phyloP scores from a whole-genome alignment of 768 basidiomycete species.

The Tricholomella constricta region DNA sequence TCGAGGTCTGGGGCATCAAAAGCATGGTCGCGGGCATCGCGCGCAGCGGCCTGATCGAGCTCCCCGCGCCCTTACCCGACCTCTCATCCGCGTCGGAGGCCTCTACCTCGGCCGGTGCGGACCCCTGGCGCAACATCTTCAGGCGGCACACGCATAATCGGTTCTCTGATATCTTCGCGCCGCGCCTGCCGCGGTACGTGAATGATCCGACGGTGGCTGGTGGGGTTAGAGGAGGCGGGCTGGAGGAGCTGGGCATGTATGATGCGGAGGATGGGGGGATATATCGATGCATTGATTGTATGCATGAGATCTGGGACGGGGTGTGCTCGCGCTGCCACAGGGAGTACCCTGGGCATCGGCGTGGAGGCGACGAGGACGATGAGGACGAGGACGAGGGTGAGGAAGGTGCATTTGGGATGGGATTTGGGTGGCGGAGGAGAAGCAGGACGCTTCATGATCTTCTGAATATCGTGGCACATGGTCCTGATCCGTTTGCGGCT shows the following conservation, averaged over 20 bases:
- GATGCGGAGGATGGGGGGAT: conserved; percentile 78
- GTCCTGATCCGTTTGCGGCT: neutral
- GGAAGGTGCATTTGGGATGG: conserved; percentile 13
- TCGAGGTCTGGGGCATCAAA: conserved; percentile 74
- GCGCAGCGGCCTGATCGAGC: conserved; percentile 53
- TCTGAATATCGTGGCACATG: conserved; percentile 5
- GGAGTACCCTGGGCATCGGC: conserved; percentile 55
- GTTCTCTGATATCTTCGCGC: conserved; percentile 11
- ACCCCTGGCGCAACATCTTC: conserved; percentile 74
- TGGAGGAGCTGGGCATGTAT: conserved; percentile 58
- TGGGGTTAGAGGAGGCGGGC: conserved; percentile 27
- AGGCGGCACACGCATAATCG: conserved; percentile 26
- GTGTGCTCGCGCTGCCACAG: conserved; percentile 64
- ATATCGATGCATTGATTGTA: conserved; percentile 74
- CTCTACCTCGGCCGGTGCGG: conserved; percentile 29
- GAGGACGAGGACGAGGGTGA: conserved; percentile 28
- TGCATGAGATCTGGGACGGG: conserved; percentile 78
- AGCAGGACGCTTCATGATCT: conserved; percentile 2
- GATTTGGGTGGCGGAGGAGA: conserved; percentile 20
- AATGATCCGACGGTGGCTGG: conserved; percentile 21
- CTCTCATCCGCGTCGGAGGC: conserved; percentile 8
- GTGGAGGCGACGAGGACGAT: conserved; percentile 40
- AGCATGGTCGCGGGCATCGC: conserved; percentile 55
- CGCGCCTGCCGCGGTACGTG: conserved; percentile 15
- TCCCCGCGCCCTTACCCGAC: conserved; percentile 23